phyloP scores from a whole-genome alignment of 495 filamentous ascomycete genomes.

The Aspergillus asperescens region DNA sequence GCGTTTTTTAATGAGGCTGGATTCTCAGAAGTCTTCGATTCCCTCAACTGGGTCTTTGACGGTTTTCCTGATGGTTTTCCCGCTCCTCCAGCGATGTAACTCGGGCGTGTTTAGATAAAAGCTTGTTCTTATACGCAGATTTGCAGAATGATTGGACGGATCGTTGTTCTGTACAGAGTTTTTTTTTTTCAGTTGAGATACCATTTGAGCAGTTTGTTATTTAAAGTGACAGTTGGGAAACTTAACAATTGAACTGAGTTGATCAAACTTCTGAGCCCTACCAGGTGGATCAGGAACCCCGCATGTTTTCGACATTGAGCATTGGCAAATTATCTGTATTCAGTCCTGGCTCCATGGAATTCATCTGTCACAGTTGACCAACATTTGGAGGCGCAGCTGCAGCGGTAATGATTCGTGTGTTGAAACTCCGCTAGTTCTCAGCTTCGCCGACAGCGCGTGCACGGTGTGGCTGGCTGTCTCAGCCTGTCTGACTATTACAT shows the following conservation, averaged over 20 bases:
- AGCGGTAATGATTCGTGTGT: not conserved
- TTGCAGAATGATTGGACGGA: not conserved
- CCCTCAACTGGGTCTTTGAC: slow-evolving; percentile 47
- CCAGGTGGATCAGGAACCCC: slow-evolving; percentile 2
- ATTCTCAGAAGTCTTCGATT: slow-evolving; percentile 46
- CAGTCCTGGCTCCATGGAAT: not conserved
- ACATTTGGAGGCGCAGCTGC: not conserved
- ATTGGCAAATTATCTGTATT: too few species aligned
- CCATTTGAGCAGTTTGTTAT: slow-evolving; percentile 3
- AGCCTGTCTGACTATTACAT: not conserved
- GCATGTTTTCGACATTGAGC: not conserved
- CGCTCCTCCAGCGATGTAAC: slow-evolving; percentile 36
- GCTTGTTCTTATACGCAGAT: not conserved
- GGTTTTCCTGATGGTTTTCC: slow-evolving; percentile 43
- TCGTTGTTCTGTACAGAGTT: not conserved
- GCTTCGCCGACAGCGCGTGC: too few species aligned
- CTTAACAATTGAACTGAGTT: not conserved
- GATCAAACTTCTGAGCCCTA: not conserved
- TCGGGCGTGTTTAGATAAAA: not conserved
- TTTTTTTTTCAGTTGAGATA: slow-evolving; percentile 9
- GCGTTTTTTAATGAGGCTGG: slow-evolving; percentile 43
- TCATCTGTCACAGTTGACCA: too few species aligned
- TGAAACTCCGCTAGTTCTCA: not conserved
- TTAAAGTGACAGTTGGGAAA: not conserved
- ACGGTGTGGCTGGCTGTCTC: not conserved